Percentiles rank a stretch among this genome's conserved stretches.
Conservation (phyloP, 1,284 basidiomycete genomes). For the Amylostereum areolatum region DNA sequence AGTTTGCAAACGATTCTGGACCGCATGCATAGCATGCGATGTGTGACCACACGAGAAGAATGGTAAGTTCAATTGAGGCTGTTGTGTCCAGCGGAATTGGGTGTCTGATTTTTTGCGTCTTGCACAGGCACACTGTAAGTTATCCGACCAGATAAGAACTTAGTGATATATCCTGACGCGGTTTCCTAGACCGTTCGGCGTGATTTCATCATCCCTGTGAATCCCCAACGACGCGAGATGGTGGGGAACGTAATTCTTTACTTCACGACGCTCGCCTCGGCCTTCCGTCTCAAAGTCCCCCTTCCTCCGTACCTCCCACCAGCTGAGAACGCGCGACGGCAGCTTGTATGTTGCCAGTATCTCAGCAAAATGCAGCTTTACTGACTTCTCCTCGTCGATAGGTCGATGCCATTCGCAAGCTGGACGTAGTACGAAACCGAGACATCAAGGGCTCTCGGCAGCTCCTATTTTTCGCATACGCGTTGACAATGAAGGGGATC, state of each 20-base stretch:
- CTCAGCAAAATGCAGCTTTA: conserved; percentile 1
- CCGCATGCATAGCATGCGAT: conserved; percentile 89
- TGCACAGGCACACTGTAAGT: conserved; percentile 59
- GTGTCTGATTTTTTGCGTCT: conserved; percentile 6
- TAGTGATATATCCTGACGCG: conserved; percentile 7
- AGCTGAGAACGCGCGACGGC: conserved; percentile 75
- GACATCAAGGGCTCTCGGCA: conserved; percentile 75
- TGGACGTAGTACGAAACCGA: conserved; percentile 79
- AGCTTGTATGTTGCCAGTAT: conserved; percentile 48
- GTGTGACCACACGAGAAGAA: conserved; percentile 89
- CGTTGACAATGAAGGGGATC: conserved; percentile 88
- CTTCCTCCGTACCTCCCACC: conserved; percentile 94
- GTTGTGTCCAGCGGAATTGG: conserved; percentile 2
- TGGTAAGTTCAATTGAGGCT: conserved; percentile 52
- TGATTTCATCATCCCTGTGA: conserved; percentile 89
- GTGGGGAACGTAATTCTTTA: conserved; percentile 91
- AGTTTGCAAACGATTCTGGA: conserved; percentile 88
- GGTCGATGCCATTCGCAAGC: conserved; percentile 75
- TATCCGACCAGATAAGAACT: not conserved
- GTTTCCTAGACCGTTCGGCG: conserved; percentile 61
- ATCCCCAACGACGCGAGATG: conserved; percentile 84
- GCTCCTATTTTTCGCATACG: conserved; percentile 91
- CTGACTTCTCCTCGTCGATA: conserved; percentile 18
- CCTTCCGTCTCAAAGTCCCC: conserved; percentile 85
- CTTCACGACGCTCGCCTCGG: conserved; percentile 83